Conservation (phyloP, 495 filamentous ascomycete species). For the Xylaria castorea region DNA sequence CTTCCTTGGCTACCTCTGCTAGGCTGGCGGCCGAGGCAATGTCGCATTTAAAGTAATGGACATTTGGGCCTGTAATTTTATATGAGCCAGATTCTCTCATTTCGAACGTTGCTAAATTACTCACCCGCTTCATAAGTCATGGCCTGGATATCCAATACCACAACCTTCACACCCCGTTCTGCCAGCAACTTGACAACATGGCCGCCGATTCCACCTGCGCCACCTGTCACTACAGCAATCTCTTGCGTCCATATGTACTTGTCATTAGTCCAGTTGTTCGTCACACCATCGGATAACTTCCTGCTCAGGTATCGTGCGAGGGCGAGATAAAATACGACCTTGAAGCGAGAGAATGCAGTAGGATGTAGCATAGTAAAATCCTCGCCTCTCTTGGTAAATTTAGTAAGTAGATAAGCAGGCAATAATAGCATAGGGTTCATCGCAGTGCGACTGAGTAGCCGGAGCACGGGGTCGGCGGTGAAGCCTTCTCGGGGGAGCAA, state of each 20-base stretch:
- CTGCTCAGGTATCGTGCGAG: constrained; percentile 54
- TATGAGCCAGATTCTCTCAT: background rate
- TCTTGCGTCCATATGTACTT: constrained; percentile 73
- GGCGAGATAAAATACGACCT: constrained; percentile 56
- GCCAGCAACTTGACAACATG: constrained; percentile 66
- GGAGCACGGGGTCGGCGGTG: constrained; percentile 64
- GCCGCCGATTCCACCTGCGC: constrained; percentile 71
- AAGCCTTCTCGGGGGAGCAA: constrained; percentile 63
- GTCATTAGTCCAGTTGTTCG: constrained; percentile 68
- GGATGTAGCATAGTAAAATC: constrained; percentile 57
- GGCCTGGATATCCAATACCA: constrained; percentile 72
- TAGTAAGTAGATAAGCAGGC: constrained; percentile 63
- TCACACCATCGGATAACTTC: constrained; percentile 58
- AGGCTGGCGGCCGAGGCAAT: constrained; percentile 62
- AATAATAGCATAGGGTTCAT: constrained; percentile 67
- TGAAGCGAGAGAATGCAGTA: constrained; percentile 53
- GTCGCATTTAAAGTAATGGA: constrained; percentile 70
- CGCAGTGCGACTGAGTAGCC: constrained; percentile 60
- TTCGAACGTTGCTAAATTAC: constrained; percentile 4
- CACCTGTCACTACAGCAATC: constrained; percentile 74
- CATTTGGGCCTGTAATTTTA: constrained; percentile 49
- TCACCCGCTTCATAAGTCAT: constrained; percentile 63
- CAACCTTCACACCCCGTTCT: constrained; percentile 64
- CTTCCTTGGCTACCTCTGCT: constrained; percentile 50
- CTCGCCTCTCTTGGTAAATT: constrained; percentile 65